Conservation (phyloP, 78 protist genomes). For the Dictyostelium citrinum region DNA sequence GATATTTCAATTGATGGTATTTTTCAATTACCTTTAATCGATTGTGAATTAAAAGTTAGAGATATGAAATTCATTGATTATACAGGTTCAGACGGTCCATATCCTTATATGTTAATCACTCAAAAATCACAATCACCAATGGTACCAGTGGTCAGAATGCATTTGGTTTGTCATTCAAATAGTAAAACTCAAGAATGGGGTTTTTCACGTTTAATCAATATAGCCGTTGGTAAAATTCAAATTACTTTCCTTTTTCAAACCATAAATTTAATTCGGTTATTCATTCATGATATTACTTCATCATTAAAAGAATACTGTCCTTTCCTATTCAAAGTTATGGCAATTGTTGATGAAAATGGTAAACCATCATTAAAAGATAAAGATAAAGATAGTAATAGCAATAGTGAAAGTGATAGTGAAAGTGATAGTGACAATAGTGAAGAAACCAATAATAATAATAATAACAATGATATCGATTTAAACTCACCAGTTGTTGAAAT, state of each 20-base stretch:
- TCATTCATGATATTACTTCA: neutral
- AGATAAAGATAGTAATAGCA: neutral
- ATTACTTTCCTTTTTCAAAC: conserved; percentile 28
- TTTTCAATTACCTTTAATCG: conserved; percentile 59
- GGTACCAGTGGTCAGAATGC: conserved; percentile 53
- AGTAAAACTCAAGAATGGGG: conserved; percentile 56
- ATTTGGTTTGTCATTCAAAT: conserved; percentile 33
- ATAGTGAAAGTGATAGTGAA: neutral
- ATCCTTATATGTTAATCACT: conserved; percentile 17
- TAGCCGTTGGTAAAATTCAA: conserved; percentile 37
- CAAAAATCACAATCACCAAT: neutral
- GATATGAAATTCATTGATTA: conserved; percentile 50
- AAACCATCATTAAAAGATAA: neutral
- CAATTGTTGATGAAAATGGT: neutral
- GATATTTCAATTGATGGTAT: conserved; percentile 35
- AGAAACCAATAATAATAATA: neutral
- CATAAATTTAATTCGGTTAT: conserved; percentile 20
- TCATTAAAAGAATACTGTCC: conserved; percentile 23
- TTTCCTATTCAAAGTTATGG: conserved; percentile 16
- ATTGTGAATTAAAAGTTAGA: conserved; percentile 18
- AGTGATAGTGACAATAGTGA: neutral
- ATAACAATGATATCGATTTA: neutral
- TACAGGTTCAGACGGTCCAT: conserved; percentile 1
- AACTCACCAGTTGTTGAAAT: neutral
- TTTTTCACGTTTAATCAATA: neutral